phyloP scores from a whole-genome alignment of 805 yeast species.

The Scheffersomyces coipomensis region DNA sequence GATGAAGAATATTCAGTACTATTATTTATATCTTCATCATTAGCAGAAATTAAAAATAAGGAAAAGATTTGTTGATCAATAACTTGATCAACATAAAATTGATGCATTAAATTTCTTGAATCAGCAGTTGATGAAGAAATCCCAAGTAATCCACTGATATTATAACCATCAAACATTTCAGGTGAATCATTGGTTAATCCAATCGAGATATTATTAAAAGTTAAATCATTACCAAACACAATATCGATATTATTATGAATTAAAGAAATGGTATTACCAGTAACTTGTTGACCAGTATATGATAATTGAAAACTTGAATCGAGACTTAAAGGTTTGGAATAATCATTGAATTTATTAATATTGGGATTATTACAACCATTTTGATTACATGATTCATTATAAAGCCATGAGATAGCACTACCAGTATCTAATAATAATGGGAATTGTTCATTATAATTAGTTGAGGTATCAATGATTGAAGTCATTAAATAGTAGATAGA shows the following conservation, averaged over 20 bases:
- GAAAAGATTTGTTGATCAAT: slow-evolving; percentile 41
- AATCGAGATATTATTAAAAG: slow-evolving; percentile 40
- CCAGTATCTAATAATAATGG: slow-evolving; percentile 65
- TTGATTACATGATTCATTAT: slow-evolving; percentile 48
- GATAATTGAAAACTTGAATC: slow-evolving; percentile 43
- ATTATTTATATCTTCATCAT: slow-evolving; percentile 5
- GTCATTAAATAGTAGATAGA: slow-evolving; percentile 18
- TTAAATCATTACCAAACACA: slow-evolving; percentile 33
- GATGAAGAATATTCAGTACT: background rate
- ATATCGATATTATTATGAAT: slow-evolving; percentile 25
- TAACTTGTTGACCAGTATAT: slow-evolving; percentile 54
- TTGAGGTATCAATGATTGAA: slow-evolving; percentile 17
- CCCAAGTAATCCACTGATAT: slow-evolving; percentile 61
- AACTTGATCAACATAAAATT: slow-evolving; percentile 28
- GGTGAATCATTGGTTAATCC: slow-evolving; percentile 58
- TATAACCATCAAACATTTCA: slow-evolving; percentile 48
- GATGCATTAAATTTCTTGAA: slow-evolving; percentile 40
- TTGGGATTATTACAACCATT: slow-evolving; percentile 37
- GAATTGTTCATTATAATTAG: slow-evolving; percentile 32
- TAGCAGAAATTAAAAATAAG: slow-evolving; percentile 14
- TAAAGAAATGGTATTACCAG: slow-evolving; percentile 43
- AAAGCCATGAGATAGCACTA: slow-evolving; percentile 63
- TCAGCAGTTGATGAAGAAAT: slow-evolving; percentile 46
- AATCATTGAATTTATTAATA: slow-evolving; percentile 20
- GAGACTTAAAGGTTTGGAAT: slow-evolving; percentile 11